Conservation (phyloP, 805 yeast species). For the Sugiyamaella boreocaroliniensis region DNA sequence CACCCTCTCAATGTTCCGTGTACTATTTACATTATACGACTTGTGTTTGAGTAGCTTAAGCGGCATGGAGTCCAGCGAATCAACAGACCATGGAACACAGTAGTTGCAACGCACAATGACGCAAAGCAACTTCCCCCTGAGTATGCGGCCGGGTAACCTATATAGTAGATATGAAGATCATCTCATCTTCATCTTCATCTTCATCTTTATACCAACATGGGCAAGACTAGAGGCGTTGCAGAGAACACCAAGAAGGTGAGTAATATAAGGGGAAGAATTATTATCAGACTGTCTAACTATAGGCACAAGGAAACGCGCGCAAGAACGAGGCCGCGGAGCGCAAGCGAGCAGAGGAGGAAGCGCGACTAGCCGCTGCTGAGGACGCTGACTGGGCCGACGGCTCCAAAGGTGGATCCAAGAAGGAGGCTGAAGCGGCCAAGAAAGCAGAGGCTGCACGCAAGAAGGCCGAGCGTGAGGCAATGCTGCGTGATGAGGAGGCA, state of each 20-base stretch:
- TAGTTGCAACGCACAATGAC: no score
- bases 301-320: slow-evolving; percentile 55
- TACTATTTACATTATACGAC: slow-evolving; percentile 26
- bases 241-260: slow-evolving; percentile 41
- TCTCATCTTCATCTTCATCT: background rate
- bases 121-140: background rate
- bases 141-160: background rate
- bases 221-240: slow-evolving; percentile 42
- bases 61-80: slow-evolving; percentile 17
- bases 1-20: slow-evolving; percentile 25
- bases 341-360: slow-evolving; percentile 47
- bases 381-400: slow-evolving; percentile 66
- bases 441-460: slow-evolving; percentile 69
- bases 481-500: slow-evolving; percentile 58
- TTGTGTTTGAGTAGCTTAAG: slow-evolving; percentile 25
- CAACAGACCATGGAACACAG: background rate
- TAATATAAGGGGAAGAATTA: background rate
- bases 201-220: slow-evolving; percentile 32
- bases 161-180: background rate
- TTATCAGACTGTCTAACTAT: background rate
- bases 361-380: slow-evolving; percentile 46
- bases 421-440: slow-evolving; percentile 60
- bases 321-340: slow-evolving; percentile 59
- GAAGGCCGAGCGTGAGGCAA: slow-evolving; percentile 75
- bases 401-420: slow-evolving; percentile 63